These are phyloP conservation scores for Striga asiatica DNA, from an alignment of 257 asterid species.

Conservation along the genomic window DNA sequence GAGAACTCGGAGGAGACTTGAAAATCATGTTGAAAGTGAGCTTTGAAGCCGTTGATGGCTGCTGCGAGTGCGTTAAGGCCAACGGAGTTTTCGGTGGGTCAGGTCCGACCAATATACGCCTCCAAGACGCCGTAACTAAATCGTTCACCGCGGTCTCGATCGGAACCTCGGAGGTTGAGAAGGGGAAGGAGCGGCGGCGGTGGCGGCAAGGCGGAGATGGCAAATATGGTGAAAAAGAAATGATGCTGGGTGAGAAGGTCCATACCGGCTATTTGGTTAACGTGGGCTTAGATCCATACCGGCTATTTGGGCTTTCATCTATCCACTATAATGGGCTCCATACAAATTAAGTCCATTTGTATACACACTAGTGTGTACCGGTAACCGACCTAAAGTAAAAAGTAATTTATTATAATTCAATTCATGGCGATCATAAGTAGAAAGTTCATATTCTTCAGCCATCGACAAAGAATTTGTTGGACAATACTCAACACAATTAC, in stretches of 20 bases:
- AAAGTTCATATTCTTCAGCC: too few species aligned
- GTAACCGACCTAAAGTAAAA: too few species aligned
- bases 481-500: too few species aligned
- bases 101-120: slow-evolving; percentile 26
- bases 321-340: too few species aligned
- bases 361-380: too few species aligned
- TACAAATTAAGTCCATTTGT: too few species aligned
- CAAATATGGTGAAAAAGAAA: not conserved
- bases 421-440: too few species aligned
- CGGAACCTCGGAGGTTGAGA: slow-evolving; percentile 23
- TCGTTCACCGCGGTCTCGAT: slow-evolving; percentile 22
- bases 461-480: too few species aligned
- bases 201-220: slow-evolving; percentile 31
- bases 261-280: too few species aligned
- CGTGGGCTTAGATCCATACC: too few species aligned
- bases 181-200: slow-evolving; percentile 12
- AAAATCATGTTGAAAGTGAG: slow-evolving; percentile 37
- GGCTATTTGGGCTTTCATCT: too few species aligned
- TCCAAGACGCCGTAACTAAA: slow-evolving; percentile 42
- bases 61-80: slow-evolving; percentile 33
- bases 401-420: too few species aligned
- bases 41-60: slow-evolving; percentile 36
- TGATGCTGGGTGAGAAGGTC: slow-evolving; percentile 31
- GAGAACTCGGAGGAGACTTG: slow-evolving; percentile 27
- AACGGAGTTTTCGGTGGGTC: slow-evolving; percentile 55